Percentiles rank a stretch among this genome's conserved stretches.
Evolutionary conservation across 352 stramenopile genomes (phyloP).

Genomic region (Globisporangium viniferum): DNA sequence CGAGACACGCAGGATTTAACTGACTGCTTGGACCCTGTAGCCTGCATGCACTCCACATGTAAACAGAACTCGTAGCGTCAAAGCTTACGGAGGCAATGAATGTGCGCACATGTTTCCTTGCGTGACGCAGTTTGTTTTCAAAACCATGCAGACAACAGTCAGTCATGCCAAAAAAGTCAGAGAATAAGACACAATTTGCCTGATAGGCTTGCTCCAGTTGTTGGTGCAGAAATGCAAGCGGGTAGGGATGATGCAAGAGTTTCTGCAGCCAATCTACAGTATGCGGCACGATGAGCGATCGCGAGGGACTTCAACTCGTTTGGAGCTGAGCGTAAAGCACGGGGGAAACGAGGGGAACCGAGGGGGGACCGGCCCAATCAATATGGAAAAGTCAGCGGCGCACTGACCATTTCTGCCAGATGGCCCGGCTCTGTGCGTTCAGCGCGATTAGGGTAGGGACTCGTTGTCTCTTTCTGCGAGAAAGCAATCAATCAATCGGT

Average conservation of each 20-base stretch:
- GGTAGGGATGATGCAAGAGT: neutral
- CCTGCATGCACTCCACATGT: neutral
- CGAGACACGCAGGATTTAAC: neutral
- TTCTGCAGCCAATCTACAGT: neutral
- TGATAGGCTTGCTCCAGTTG: too few species aligned
- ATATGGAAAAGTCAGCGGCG: neutral
- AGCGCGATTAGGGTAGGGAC: too few species aligned
- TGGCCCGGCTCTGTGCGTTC: too few species aligned
- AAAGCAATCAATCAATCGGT: neutral
- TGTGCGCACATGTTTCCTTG: neutral
- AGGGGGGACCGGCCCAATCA: neutral
- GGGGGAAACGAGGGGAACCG: neutral
- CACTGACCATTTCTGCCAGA: neutral
- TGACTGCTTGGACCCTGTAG: neutral
- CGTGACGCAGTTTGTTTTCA: neutral
- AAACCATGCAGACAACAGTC: neutral
- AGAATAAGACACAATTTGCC: too few species aligned
- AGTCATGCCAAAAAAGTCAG: too few species aligned
- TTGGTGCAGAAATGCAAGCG: neutral
- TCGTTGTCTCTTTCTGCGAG: neutral
- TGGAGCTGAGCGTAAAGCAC: neutral
- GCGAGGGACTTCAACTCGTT: slow-evolving; percentile 5
- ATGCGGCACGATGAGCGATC: slow-evolving; percentile 1
- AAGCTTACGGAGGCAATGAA: neutral
- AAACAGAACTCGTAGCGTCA: neutral